Conservation (phyloP, 106 monocot species). For the Vanilla planifolia region DNA sequence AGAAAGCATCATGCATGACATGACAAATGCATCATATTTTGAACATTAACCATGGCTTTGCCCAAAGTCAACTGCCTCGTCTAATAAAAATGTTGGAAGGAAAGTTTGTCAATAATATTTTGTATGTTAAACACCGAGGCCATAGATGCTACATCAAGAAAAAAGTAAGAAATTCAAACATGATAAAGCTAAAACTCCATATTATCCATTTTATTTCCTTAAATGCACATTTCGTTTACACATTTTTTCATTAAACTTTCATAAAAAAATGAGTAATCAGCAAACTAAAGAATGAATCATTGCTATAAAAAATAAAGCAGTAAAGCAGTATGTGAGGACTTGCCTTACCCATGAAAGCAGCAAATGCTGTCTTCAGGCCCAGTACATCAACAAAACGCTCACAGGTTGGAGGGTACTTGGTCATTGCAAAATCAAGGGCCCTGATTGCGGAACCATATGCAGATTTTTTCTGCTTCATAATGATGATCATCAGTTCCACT, state of each 20-base stretch:
- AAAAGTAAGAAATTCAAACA: background rate
- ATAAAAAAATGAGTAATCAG: background rate
- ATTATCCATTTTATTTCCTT: background rate
- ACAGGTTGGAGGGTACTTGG: slow-evolving; percentile 86
- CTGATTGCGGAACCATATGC: slow-evolving; percentile 72
- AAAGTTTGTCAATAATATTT: too few species aligned
- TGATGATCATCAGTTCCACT: slow-evolving; percentile 93
- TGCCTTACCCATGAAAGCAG: slow-evolving; percentile 99
- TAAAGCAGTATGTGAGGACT: slow-evolving; percentile 28
- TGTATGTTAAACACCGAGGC: too few species aligned
- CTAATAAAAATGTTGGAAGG: too few species aligned
- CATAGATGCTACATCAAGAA: background rate
- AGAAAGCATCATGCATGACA: too few species aligned
- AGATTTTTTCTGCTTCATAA: slow-evolving; percentile 98
- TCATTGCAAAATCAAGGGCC: slow-evolving; percentile 97
- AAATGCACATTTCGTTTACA: background rate
- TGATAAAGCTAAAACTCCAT: background rate
- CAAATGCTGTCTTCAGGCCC: slow-evolving; percentile 93
- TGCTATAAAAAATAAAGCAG: background rate
- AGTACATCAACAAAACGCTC: slow-evolving; percentile 97
- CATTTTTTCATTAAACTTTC: background rate
- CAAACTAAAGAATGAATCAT: background rate
- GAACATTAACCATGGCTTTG: too few species aligned
- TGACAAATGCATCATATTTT: too few species aligned
- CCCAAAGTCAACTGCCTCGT: too few species aligned